Base-by-base conservation (phyloP, 306 rosid genomes). In the Vigna trinervia region DNA sequence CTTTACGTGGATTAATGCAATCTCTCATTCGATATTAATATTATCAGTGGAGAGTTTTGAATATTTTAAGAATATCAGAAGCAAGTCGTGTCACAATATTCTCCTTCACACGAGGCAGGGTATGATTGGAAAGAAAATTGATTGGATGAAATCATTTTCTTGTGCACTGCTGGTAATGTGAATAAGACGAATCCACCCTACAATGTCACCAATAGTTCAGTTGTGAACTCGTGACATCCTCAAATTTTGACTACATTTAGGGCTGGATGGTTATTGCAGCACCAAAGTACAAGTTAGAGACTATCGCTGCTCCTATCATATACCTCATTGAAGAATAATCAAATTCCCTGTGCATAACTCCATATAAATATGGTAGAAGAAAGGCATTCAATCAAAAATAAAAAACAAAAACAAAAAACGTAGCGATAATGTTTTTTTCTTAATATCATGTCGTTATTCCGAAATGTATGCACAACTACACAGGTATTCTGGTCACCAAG, bases 401-500 rank as follows among this genome's bases (percentile, higher is more conserved):
- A 34, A 34, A 28, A 64, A 64, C 38, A 34, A 34, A 34, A 28
- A 28, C 14, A 60, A 81, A 56, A 41, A 41, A 56, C 46, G 28
- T 32, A 58, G 51, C 54, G 50, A 60, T 50, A 32, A 28, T 45
- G 26, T 58, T 30, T 23, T 63, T 45, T 41, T 39, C 20, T 12
- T 53, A 46, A 3, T 28, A 19, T 51, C 26, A 41, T 34, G 62
- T 13, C 61, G 45, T 52, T 38, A 64, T 70, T 70, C 60, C 38
- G 13, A 64, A 47, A 28, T 15, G 59, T 19, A 60, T 58, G 36
- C 54, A 52, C 68, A 73, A 36, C 69, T 63, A 47, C 19, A 30
- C 22, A n/a, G 52, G 60, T 65, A 78, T 65, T 72, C 76, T 9
- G 8, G 71, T 66, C 19, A 66, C 58, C 56, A 12, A n/a, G 28